Evolutionary conservation across 345 rosid species (phyloP).

Genomic region (Melaleuca alternifolia): DNA sequence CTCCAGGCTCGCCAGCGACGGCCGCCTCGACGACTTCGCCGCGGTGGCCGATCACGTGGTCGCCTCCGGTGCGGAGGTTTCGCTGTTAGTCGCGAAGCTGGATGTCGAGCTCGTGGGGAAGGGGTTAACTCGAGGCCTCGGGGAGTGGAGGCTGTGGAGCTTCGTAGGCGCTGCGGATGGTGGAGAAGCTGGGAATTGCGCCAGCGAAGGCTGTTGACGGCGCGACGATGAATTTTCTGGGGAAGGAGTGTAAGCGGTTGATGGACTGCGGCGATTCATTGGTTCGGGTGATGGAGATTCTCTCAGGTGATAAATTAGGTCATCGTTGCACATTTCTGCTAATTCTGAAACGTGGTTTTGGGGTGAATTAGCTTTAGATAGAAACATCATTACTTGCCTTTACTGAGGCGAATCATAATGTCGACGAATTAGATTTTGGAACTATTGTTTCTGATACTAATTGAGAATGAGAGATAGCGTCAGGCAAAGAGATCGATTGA

Average conservation of each 20-base stretch:
- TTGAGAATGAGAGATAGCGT: no score
- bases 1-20: constrained; percentile 57
- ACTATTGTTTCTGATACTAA: no score
- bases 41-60: constrained; percentile 45
- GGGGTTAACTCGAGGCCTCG: neutral
- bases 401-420: neutral
- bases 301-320: constrained; percentile 37
- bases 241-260: constrained; percentile 43
- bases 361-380: neutral
- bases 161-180: constrained; percentile 43
- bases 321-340: neutral
- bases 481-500: no score
- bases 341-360: neutral
- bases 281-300: constrained; percentile 56
- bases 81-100: constrained; percentile 37
- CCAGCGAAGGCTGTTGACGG: constrained; percentile 44
- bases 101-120: constrained; percentile 19
- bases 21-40: constrained; percentile 53
- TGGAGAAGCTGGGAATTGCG: constrained; percentile 46
- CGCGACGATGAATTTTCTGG: constrained; percentile 37
- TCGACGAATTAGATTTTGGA: neutral
- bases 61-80: constrained; percentile 39
- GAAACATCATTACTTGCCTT: neutral
- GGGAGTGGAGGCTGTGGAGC: constrained; percentile 39
- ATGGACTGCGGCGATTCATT: constrained; percentile 31